A percentile compares a stretch with the other conserved stretches of the same genome.
These are phyloP conservation scores for Colletotrichum sp. DNA, from an alignment of 2,329 filamentous ascomycete genomes.

Conservation along the genomic window DNA sequence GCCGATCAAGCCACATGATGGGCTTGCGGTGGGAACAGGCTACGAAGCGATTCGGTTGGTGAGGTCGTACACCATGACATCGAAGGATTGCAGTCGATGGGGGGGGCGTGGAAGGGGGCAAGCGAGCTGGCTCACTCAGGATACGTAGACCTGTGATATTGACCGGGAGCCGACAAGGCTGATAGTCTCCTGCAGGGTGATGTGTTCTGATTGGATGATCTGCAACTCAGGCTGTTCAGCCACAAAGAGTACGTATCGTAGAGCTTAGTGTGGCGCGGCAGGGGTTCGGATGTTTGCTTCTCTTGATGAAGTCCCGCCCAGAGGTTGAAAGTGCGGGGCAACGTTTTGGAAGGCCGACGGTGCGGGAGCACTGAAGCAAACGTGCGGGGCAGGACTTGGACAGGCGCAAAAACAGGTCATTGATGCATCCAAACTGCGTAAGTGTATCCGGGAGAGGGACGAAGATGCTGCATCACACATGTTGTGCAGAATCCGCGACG, in stretches of 20 bases:
- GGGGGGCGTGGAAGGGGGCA: neutral
- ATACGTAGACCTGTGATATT: neutral
- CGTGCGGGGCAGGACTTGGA: constrained; percentile 13
- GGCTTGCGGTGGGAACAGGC: constrained; percentile 12
- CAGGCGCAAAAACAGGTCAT: neutral
- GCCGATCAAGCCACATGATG: constrained; percentile 88
- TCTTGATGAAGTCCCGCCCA: neutral
- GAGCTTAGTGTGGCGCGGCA: constrained; percentile 2
- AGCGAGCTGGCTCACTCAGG: neutral
- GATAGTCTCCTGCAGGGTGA: neutral
- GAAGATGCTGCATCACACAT: neutral
- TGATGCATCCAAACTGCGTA: neutral
- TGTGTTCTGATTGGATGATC: constrained; percentile 8
- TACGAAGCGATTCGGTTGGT: constrained; percentile 8
- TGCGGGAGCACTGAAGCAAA: neutral
- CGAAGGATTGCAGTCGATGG: neutral
- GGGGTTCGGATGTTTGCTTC: neutral
- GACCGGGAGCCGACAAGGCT: constrained; percentile 9
- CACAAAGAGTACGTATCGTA: neutral
- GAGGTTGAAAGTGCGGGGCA: constrained; percentile 4
- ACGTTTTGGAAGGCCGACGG: neutral
- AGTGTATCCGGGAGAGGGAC: neutral
- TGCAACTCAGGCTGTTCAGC: neutral
- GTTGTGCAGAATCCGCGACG: constrained; percentile 6
- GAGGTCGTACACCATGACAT: constrained; percentile 1